phyloP scores from a whole-genome alignment of 2,329 filamentous ascomycete genomes.

The Hirsutella rhossiliensis region DNA sequence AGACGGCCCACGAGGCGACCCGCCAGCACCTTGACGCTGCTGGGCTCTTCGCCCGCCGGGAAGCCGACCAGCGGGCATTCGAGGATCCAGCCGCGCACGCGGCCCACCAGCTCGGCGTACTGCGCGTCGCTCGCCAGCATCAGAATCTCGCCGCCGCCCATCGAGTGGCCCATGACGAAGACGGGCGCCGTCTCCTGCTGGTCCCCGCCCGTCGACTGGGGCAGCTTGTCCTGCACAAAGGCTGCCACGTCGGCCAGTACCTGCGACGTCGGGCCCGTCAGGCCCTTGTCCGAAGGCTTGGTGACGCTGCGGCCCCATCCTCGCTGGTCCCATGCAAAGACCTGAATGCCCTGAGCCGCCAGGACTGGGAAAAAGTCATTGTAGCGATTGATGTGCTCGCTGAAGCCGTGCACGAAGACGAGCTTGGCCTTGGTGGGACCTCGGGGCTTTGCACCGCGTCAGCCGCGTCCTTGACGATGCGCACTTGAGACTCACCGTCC shows the following conservation, averaged over 20 bases:
- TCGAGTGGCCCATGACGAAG: constrained; percentile 83
- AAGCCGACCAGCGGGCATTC: constrained; percentile 74
- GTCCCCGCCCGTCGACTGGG: constrained; percentile 10
- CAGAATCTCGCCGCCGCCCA: constrained; percentile 74
- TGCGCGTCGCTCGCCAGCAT: constrained; percentile 39
- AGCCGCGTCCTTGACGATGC: neutral
- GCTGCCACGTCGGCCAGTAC: constrained; percentile 71
- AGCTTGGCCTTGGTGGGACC: constrained; percentile 52
- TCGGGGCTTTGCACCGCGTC: neutral
- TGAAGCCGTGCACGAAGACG: constrained; percentile 81
- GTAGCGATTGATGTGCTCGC: constrained; percentile 73
- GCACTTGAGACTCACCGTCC: constrained; percentile 34
- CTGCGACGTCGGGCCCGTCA: constrained; percentile 58
- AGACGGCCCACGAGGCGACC: constrained; percentile 58
- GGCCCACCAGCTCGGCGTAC: constrained; percentile 41
- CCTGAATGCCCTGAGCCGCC: constrained; percentile 58
- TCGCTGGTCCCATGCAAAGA: constrained; percentile 71
- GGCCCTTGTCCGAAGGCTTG: constrained; percentile 49
- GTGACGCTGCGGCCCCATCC: constrained; percentile 73
- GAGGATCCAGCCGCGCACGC: constrained; percentile 61
- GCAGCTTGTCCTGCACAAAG: constrained; percentile 53
- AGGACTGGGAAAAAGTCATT: constrained; percentile 60
- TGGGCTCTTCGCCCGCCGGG: constrained; percentile 51
- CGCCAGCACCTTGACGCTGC: constrained; percentile 45
- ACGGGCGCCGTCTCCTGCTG: constrained; percentile 35